Base-by-base conservation (phyloP, 164 flowering plant species). In the Aristolochia contorta region DNA sequence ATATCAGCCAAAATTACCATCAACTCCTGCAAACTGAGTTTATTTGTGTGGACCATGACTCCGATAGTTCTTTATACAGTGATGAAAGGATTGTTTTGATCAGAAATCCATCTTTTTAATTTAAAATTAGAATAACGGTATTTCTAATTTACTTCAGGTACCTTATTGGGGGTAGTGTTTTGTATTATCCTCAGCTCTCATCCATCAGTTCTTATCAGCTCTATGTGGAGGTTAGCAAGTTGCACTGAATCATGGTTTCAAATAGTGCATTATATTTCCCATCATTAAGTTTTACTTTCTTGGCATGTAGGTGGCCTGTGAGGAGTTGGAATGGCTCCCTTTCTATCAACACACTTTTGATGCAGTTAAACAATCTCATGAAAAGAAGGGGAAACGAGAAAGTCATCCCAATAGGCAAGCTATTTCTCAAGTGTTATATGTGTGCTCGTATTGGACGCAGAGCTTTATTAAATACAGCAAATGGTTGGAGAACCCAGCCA, bases 271-370 rank as follows among this genome's bases (percentile, higher is more conserved):
- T 49, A 49, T 16, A 21, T 15, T n/a, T 49, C 15, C 21, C 16
- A 49, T 49, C 20, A 49, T 49, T 49, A 52, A 52, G 55, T 21
- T 6, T 52, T 5, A 20, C 21, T 53, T 57, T 20, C 43, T 37
- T 37, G 43, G 21, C 16, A 56, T 25, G 14, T 73, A 90, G 99
- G 96, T 94, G 60, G 99, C 88, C 37, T 90, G 97, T 78, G 99
- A 94, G 79, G 99, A 90, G 80, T 66, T 94, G 78, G 97, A 90
- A 48, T 94, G 99, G 97, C 84, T 94, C 79, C 89, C 89, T 62
- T 94, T 94, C 65, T 94, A 86, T 78, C 89, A 86, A 24, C 73
- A 76, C 59, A 70, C 45, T 60, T 24, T 43, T 50, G 71, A 71
- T 68, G 54, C 66, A 48, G 46, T 62, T 50, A 83, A 77, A 65